Evolutionary conservation across 2,329 filamentous ascomycete genomes (phyloP).

Genomic region (Aspergillus sp.): DNA sequence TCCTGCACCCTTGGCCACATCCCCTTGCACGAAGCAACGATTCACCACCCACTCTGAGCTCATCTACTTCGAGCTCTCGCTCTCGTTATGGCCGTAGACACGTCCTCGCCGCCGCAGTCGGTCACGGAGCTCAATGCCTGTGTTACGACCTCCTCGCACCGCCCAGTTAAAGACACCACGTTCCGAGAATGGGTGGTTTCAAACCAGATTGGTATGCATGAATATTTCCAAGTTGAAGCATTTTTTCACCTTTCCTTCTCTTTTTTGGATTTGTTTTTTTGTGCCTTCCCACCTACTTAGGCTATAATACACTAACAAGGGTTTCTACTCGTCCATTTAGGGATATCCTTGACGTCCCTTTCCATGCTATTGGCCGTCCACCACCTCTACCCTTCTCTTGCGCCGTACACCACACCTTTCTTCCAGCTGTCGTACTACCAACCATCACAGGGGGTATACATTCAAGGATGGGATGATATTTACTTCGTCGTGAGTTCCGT

Average conservation of each 20-base stretch:
- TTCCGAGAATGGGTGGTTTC: conserved; percentile 66
- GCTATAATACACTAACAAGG: not conserved
- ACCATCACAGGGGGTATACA: conserved; percentile 66
- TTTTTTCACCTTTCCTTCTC: not conserved
- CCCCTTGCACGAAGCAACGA: conserved; percentile 5
- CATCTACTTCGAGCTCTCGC: conserved; percentile 10
- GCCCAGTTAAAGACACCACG: conserved; percentile 38
- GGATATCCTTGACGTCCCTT: conserved; percentile 81
- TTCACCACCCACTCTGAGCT: conserved; percentile 9
- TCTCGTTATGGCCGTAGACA: conserved; percentile 37
- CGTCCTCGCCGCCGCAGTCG: conserved; percentile 27
- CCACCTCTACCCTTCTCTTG: conserved; percentile 75
- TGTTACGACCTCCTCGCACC: conserved; percentile 33
- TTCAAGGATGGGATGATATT: conserved; percentile 74
- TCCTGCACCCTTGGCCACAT: conserved; percentile 6
- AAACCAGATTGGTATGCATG: conserved; percentile 72
- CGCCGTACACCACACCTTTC: conserved; percentile 80
- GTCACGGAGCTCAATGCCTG: conserved; percentile 42
- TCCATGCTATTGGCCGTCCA: conserved; percentile 81
- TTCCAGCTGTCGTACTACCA: conserved; percentile 85
- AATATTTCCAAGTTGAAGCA: not conserved
- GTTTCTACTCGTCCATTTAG: conserved; percentile 45
- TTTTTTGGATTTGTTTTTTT: not conserved
- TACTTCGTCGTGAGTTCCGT: conserved; percentile 77
- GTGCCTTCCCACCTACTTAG: not conserved